These are phyloP conservation scores for Incumbomyces delicatus DNA, from an alignment of 2,329 filamentous ascomycete species.

Conservation along the genomic window DNA sequence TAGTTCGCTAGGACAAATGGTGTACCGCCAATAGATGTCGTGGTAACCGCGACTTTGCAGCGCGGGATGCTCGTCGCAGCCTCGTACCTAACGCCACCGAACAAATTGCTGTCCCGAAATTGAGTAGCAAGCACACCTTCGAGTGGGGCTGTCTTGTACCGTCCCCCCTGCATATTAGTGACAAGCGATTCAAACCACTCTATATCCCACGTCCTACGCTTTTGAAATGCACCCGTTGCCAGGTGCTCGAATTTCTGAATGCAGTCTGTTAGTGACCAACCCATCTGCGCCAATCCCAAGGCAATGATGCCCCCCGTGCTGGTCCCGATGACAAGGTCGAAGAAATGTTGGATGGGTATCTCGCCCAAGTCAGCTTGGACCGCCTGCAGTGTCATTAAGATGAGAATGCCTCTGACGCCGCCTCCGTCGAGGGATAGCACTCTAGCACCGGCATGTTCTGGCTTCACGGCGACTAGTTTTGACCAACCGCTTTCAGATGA, in stretches of 20 bases:
- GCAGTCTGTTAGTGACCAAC: constrained; percentile 28
- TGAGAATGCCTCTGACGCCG: background rate
- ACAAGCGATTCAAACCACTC: constrained; percentile 19
- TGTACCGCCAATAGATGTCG: constrained; percentile 31
- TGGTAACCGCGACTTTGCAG: constrained; percentile 34
- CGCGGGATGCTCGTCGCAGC: constrained; percentile 24
- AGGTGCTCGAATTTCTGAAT: constrained; percentile 19
- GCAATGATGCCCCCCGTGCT: constrained; percentile 38
- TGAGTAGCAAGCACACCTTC: background rate
- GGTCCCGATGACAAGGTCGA: constrained; percentile 41
- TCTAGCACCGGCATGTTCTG: background rate
- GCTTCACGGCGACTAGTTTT: background rate
- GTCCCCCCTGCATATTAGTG: background rate
- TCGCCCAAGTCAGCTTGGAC: constrained; percentile 34
- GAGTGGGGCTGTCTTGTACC: background rate
- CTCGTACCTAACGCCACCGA: constrained; percentile 8
- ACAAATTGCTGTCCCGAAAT: background rate
- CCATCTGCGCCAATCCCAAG: constrained; percentile 31
- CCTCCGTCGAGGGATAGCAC: background rate
- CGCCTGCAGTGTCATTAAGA: constrained; percentile 31
- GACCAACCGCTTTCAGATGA: background rate
- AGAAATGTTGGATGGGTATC: constrained; percentile 38
- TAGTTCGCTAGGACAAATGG: constrained; percentile 39
- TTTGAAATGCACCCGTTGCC: constrained; percentile 33
- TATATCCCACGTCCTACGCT: constrained; percentile 24